A percentile compares a stretch with the other conserved stretches of the same genome.
Evolutionary conservation across 2,329 filamentous ascomycete species (phyloP).

Genomic region (Aspergillus thermomutatus): DNA sequence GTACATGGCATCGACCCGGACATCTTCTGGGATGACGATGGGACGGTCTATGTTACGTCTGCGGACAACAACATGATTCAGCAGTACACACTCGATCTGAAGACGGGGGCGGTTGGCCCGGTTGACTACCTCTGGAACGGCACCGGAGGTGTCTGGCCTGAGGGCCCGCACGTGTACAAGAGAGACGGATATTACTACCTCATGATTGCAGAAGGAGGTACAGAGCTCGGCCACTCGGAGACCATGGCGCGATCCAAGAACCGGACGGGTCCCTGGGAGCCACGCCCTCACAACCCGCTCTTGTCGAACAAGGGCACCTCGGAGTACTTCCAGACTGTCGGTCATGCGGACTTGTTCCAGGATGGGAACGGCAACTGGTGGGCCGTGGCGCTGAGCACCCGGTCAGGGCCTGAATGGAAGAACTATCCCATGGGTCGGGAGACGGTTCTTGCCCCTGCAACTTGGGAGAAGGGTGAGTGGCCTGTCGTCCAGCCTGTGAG

Average conservation of each 20-base stretch:
- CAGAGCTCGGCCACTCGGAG: slow-evolving; percentile 23
- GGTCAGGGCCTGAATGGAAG: slow-evolving; percentile 32
- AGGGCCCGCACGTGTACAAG: slow-evolving; percentile 30
- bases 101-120: slow-evolving; percentile 12
- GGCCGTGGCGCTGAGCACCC: slow-evolving; percentile 47
- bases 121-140: slow-evolving; percentile 42
- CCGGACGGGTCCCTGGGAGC: slow-evolving; percentile 39
- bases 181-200: slow-evolving; percentile 32
- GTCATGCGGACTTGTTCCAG: slow-evolving; percentile 57
- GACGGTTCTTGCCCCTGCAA: slow-evolving; percentile 48
- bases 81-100: slow-evolving; percentile 26
- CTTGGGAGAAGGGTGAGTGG: slow-evolving; percentile 50
- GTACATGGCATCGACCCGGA: slow-evolving; percentile 17
- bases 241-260: slow-evolving; percentile 28
- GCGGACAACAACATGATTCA: slow-evolving; percentile 7
- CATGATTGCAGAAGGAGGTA: slow-evolving; percentile 26
- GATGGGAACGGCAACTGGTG: slow-evolving; percentile 53
- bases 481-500: slow-evolving; percentile 29
- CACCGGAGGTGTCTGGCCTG: slow-evolving; percentile 40
- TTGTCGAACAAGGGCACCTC: slow-evolving; percentile 39
- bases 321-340: slow-evolving; percentile 50
- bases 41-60: slow-evolving; percentile 10
- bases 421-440: slow-evolving; percentile 56
- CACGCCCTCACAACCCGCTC: slow-evolving; percentile 40
- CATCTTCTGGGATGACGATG: slow-evolving; percentile 22